phyloP scores from a whole-genome alignment of 139 green algal genomes.

The Tetradesmus lagerheimii region DNA sequence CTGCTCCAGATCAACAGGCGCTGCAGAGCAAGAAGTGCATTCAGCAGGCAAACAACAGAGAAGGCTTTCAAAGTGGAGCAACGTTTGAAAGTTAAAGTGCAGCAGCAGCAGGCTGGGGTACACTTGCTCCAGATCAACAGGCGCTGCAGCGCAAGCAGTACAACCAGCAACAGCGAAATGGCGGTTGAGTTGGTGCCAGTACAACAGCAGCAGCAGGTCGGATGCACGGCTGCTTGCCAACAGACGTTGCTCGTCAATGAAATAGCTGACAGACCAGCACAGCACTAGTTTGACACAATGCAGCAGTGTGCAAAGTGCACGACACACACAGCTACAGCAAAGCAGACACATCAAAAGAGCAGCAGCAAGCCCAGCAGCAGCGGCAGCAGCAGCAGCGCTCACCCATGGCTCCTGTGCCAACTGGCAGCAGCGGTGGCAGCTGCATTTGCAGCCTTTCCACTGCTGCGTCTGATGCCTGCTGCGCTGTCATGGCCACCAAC shows the following conservation, averaged over 20 bases:
- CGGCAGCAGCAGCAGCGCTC: neutral
- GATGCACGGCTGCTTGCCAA: too few species aligned
- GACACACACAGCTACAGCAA: too few species aligned
- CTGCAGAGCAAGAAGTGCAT: neutral
- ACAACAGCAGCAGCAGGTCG: too few species aligned
- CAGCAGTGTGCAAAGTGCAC: too few species aligned
- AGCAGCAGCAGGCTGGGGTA: conserved; percentile 44
- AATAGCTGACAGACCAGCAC: too few species aligned
- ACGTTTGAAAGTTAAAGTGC: neutral
- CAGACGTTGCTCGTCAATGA: too few species aligned
- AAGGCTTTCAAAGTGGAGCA: too few species aligned
- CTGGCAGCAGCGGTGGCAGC: conserved; percentile 39
- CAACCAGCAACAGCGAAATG: too few species aligned
- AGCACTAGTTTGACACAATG: too few species aligned
- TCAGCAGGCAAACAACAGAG: too few species aligned
- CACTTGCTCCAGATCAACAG: conserved; percentile 84
- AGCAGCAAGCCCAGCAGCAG: neutral
- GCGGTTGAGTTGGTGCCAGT: too few species aligned
- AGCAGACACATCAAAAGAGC: too few species aligned
- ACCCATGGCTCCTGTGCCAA: conserved; percentile 6
- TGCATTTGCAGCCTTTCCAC: conserved; percentile 75
- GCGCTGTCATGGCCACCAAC: conserved; percentile 74
- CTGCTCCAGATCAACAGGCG: conserved; percentile 77
- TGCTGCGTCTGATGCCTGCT: conserved; percentile 80
- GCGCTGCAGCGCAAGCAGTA: neutral